Conservation (phyloP, 352 stramenopile genomes). For the Globisporangium rhizosaccharum region DNA sequence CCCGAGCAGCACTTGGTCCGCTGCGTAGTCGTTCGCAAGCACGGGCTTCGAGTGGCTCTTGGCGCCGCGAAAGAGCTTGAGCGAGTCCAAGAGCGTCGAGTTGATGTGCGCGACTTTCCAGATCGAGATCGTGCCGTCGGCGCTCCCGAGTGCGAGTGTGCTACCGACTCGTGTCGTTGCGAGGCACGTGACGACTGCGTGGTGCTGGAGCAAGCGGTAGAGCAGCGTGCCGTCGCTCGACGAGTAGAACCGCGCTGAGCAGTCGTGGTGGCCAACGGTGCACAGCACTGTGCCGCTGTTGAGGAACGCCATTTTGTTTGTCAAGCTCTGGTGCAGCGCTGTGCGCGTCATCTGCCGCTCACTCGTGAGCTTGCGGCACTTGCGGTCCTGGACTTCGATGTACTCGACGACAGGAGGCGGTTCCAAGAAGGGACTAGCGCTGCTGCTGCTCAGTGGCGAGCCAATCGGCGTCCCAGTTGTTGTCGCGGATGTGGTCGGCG, state of each 20-base stretch:
- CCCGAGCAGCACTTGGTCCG: conserved; percentile 70
- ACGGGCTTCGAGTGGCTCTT: conserved; percentile 45
- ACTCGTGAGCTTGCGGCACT: conserved; percentile 47
- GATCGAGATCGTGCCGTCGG: conserved; percentile 71
- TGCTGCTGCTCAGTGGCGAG: conserved; percentile 4
- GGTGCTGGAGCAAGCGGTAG: conserved; percentile 70
- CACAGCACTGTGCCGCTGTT: conserved; percentile 51
- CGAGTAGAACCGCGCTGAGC: conserved; percentile 71
- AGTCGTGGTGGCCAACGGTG: conserved; percentile 69
- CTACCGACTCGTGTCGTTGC: conserved; percentile 37
- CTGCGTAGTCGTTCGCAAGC: conserved; percentile 70
- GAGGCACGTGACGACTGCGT: conserved; percentile 63
- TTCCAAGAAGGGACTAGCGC: conserved; percentile 12
- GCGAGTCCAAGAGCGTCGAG: conserved; percentile 61
- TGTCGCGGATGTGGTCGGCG: neutral
- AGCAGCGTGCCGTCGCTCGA: conserved; percentile 60
- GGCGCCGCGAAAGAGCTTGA: conserved; percentile 70
- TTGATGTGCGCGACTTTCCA: conserved; percentile 71
- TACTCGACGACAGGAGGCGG: conserved; percentile 20
- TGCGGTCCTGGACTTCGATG: conserved; percentile 63
- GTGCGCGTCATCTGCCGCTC: conserved; percentile 31
- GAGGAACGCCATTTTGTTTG: conserved; percentile 39
- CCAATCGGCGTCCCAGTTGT: conserved; percentile 1
- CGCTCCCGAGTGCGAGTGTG: conserved; percentile 48
- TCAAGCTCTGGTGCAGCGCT: conserved; percentile 6